These are phyloP conservation scores for Ligustrum vulgare DNA, from an alignment of 257 asterid species.

Conservation along the genomic window DNA sequence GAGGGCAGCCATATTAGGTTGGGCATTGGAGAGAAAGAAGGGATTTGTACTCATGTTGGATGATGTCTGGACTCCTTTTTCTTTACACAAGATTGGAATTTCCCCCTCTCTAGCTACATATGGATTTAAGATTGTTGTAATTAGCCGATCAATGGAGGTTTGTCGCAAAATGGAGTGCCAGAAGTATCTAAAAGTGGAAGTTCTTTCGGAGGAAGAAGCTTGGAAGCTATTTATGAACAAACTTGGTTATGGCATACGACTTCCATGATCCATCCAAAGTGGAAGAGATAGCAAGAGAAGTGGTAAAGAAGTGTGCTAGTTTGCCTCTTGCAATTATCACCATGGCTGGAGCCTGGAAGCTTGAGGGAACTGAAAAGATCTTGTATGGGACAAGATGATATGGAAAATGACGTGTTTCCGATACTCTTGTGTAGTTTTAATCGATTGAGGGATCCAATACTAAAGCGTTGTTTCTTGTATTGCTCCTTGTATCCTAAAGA, in stretches of 20 bases:
- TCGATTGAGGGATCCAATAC: constrained; percentile 16
- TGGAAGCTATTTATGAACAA: constrained; percentile 29
- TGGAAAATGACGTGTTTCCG: constrained; percentile 34
- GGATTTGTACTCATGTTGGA: constrained; percentile 32
- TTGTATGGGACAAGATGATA: constrained; percentile 24
- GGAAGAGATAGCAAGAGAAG: constrained; percentile 26
- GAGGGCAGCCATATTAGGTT: constrained; percentile 25
- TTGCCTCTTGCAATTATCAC: constrained; percentile 33
- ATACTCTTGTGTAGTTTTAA: constrained; percentile 30
- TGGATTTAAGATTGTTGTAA: constrained; percentile 27
- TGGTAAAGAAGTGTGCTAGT: constrained; percentile 30
- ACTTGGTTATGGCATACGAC: constrained; percentile 20
- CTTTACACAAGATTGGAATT: constrained; percentile 25
- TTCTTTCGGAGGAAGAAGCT: constrained; percentile 24
- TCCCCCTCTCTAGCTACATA: constrained; percentile 11
- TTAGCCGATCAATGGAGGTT: constrained; percentile 25
- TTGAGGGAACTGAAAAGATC: constrained; percentile 31
- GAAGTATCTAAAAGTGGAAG: constrained; percentile 22
- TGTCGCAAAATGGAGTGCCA: constrained; percentile 27
- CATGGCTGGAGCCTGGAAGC: constrained; percentile 36
- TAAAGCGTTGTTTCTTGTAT: constrained; percentile 29
- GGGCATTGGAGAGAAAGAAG: constrained; percentile 13
- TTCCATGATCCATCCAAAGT: constrained; percentile 17
- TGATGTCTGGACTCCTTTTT: constrained; percentile 27
- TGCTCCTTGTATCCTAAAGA: constrained; percentile 40